Base-by-base conservation (phyloP, 805 yeast species). In the Candida ficus region DNA sequence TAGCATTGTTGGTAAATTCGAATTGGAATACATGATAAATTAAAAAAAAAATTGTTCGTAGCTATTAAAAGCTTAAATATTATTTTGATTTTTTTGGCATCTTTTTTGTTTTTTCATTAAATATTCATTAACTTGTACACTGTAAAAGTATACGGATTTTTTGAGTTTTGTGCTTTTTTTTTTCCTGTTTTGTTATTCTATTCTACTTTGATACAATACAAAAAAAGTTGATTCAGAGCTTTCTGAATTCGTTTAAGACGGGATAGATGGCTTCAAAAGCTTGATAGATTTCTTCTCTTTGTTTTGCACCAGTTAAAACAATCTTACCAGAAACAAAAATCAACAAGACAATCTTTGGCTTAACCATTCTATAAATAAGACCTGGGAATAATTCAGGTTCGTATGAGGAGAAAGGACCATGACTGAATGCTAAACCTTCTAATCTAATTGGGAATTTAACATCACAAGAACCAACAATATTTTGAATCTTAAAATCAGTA, bases 301-400 rank as follows among this genome's bases (percentile, higher is more conserved):
- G 97, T 64, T 93, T 93, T 16, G 99, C 99, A 72, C 99, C 99
- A 7, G 99, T 93, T 53, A 93, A 71, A 38, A 93, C 99, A 66
- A 93, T 93, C 64, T 93, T 93, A 26, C 99, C 99, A 22, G 95
- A 85, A 37, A 93, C 99, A 63, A 93, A 93, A 54, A 93, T 90
- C 66, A 93, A 75, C 57, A 93, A 70, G 39, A 93, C 99, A 67
- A 93, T 93, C 65, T 93, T 93, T 14, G 99, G 99, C 63, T 91
- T 91, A 54, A 93, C 99, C 99, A 93, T 93, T 75, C 99, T 88
- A 73, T 93, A 93, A 67, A 93, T 93, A 54, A 93, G 75, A 58
- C 99, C 99, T 3, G 99, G 99, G 66, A 93, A 93, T 60, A 93
- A 71, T 65, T 93, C 99, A 4, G 99, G 99, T 66, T 93, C 99